Base-by-base conservation (phyloP, 2,329 filamentous ascomycete genomes). In the Aspergillus sojae region DNA sequence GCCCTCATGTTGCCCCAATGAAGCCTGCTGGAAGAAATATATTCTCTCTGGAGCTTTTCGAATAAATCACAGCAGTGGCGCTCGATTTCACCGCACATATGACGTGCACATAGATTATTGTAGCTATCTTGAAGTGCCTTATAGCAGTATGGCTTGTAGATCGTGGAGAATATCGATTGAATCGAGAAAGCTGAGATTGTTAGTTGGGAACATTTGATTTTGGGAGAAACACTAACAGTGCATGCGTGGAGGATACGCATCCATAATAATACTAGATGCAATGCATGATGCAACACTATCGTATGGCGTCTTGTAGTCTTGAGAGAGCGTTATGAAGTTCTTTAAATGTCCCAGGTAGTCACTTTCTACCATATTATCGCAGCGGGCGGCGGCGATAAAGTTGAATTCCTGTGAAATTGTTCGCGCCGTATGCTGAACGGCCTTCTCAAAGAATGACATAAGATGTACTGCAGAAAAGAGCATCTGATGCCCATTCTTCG, bases 51-150 rank as follows among this genome's bases (percentile, higher is more conserved):
- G 10, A 36, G 34, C 12, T 36, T 36, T 36, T 36, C 12, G 12
- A 36, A 36, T 36, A 36, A 36, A 36, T 14, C 12, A 36, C 12
- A 23, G 39, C 46, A 64, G 28, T 61, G 48, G 16, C 26, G 28
- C 45, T 64, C 28, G 30, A 64, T 57, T 45, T 64, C 62, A n/a
- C 53, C 21, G 41, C 55, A 60, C 5, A 64, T 32, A 52, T 64
- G 55, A 26, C 50, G 50, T 12, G 50, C n/a, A 36, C 10, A 61
- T 11, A 39, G 39, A 23, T 56, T 36, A 21, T 61, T 56, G 32
- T 64, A 64, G 19, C 11, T 26, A 16, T 39, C 14, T 39, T 46
- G 34, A 36, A 64, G 46, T 52, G 62, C 62, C 52, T 61, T 57
- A 30, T 58, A 48, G 53, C 54, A 64, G 28, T 36, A 28, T 14